phyloP scores from a whole-genome alignment of 1,284 basidiomycete species.

The Microbotryomycetes sp. region DNA sequence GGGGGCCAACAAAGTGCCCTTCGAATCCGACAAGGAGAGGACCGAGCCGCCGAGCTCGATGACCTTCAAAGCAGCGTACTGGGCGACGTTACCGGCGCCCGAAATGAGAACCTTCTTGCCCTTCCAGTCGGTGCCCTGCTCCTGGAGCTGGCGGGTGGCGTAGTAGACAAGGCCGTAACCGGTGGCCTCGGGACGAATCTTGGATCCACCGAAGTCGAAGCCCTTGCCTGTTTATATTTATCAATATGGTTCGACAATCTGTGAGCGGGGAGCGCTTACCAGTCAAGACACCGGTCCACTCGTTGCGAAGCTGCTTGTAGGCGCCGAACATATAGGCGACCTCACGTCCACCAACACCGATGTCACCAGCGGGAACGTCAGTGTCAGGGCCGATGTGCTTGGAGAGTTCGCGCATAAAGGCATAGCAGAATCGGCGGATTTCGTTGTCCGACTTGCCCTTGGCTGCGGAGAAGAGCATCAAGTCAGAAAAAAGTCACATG shows the following conservation, averaged over 20 bases:
- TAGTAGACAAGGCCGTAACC: constrained; percentile 73
- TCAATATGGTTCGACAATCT: background rate
- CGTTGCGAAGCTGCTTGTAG: constrained; percentile 67
- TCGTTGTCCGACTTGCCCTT: constrained; percentile 72
- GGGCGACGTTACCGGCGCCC: constrained; percentile 45
- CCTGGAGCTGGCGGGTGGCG: constrained; percentile 19
- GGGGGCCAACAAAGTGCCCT: constrained; percentile 58
- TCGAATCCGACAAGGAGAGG: constrained; percentile 70
- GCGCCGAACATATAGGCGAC: constrained; percentile 41
- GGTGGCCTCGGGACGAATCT: constrained; percentile 56
- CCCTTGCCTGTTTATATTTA: constrained; percentile 52
- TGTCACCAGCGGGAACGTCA: constrained; percentile 74
- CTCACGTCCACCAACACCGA: constrained; percentile 61
- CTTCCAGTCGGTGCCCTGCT: constrained; percentile 41
- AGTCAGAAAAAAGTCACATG: background rate
- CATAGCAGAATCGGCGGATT: constrained; percentile 61
- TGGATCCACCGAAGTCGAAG: constrained; percentile 61
- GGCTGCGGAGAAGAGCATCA: constrained; percentile 50
- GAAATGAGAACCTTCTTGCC: constrained; percentile 62
- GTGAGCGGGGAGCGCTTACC: background rate
- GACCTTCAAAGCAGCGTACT: constrained; percentile 71
- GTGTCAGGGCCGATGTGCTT: constrained; percentile 62
- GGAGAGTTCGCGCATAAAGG: constrained; percentile 67
- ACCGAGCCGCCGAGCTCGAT: constrained; percentile 69
- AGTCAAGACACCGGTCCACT: constrained; percentile 68